Percentiles rank a stretch among this genome's conserved stretches.
phyloP scores from a whole-genome alignment of 164 flowering plant species.

The Kingdonia uniflora region DNA sequence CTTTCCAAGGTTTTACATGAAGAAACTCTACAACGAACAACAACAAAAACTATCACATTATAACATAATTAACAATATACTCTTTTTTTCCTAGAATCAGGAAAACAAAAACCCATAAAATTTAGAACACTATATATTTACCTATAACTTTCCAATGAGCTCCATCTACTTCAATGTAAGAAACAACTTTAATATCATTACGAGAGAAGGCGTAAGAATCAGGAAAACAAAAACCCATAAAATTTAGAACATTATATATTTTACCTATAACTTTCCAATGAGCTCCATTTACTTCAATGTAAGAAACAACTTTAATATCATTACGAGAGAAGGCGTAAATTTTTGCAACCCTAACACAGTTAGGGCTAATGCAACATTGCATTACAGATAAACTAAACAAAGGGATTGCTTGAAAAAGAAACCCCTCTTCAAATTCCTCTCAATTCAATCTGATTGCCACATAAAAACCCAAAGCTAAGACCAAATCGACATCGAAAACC shows the following conservation, averaged over 20 bases:
- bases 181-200: constrained; percentile 29
- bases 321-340: constrained; percentile 63
- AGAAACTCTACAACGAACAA: constrained; percentile 90
- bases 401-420: too few relatives aligned
- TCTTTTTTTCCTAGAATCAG: too few relatives aligned
- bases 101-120: too few relatives aligned
- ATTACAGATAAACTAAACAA: too few relatives aligned
- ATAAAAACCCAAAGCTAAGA: too few relatives aligned
- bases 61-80: too few relatives aligned
- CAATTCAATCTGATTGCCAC: too few relatives aligned
- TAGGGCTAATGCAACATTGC: not conserved
- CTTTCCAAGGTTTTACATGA: constrained; percentile 99
- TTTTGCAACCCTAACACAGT: constrained; percentile 20
- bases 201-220: constrained; percentile 50
- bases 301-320: constrained; percentile 77
- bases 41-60: too few relatives aligned
- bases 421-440: too few relatives aligned
- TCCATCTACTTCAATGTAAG: constrained; percentile 65
- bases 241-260: not conserved
- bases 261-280: constrained; percentile 84
- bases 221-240: not conserved
- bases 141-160: constrained; percentile 81
- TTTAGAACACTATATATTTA: too few relatives aligned
- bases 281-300: constrained; percentile 74
- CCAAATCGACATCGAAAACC: too few relatives aligned